Percentiles rank a stretch among this genome's conserved stretches.
These are phyloP conservation scores for Solanum sitiens DNA, from an alignment of 257 asterid species.

Conservation along the genomic window DNA sequence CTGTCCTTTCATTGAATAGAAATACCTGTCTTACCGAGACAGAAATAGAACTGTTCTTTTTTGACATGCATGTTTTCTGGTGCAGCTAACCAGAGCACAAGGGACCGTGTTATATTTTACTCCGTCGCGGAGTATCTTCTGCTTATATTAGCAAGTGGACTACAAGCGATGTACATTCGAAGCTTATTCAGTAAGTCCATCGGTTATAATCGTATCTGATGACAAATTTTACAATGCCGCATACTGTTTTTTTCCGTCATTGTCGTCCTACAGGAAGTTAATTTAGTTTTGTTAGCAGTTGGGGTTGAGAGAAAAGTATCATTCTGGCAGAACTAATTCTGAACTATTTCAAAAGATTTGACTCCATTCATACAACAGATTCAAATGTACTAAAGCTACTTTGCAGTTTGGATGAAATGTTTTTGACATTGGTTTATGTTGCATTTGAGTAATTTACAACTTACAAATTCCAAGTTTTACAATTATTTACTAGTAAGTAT, in stretches of 20 bases:
- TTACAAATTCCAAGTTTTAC: background rate
- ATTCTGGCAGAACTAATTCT: background rate
- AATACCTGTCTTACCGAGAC: background rate
- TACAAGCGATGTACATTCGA: constrained; percentile 61
- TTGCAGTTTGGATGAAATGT: background rate
- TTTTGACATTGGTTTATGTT: background rate
- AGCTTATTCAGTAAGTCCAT: constrained; percentile 66
- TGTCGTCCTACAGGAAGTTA: background rate
- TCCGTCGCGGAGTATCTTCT: constrained; percentile 60
- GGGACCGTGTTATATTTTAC: constrained; percentile 65
- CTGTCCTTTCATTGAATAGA: background rate
- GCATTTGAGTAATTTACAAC: background rate
- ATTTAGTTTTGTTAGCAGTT: background rate
- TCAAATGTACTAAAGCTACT: background rate
- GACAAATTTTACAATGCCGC: background rate
- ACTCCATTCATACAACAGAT: background rate
- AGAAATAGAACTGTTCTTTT: background rate
- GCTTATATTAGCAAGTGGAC: constrained; percentile 47
- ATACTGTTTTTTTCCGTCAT: background rate
- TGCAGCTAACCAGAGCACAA: constrained; percentile 87
- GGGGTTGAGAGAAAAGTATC: background rate
- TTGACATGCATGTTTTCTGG: background rate
- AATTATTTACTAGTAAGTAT: background rate
- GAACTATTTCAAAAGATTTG: background rate
- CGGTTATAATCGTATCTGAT: constrained; percentile 65